These are phyloP conservation scores for Cornus florida DNA, from an alignment of 148 eudicot species.

Conservation along the genomic window DNA sequence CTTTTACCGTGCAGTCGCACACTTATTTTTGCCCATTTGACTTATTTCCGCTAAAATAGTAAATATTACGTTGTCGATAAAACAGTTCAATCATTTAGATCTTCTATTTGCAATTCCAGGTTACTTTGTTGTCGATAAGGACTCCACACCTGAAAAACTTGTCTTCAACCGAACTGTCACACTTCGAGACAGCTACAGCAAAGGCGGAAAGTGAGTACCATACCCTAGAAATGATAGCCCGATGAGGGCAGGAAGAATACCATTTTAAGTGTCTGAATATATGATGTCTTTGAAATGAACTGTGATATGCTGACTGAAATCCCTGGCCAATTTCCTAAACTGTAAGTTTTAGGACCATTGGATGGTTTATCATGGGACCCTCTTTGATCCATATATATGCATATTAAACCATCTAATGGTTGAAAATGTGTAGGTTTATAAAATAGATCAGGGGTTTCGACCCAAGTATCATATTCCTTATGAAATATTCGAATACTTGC, in stretches of 20 bases:
- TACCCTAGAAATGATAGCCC: background rate
- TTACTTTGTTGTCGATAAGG: slow-evolving; percentile 77
- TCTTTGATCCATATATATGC: no score
- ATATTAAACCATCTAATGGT: no score
- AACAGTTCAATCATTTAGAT: background rate
- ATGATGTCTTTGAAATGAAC: background rate
- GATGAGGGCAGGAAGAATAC: background rate
- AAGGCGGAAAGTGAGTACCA: slow-evolving; percentile 37
- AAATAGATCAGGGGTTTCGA: no score
- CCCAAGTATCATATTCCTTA: no score
- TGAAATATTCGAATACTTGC: background rate
- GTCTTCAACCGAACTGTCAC: slow-evolving; percentile 81
- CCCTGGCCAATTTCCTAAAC: no score
- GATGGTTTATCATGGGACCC: no score
- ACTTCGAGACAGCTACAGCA: slow-evolving; percentile 65
- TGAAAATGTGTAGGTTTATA: no score
- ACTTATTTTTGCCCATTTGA: background rate
- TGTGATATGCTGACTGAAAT: no score
- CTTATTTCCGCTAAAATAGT: background rate
- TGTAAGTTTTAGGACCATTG: no score
- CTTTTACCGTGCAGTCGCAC: no score
- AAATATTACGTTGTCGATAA: no score
- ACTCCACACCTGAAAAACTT: slow-evolving; percentile 63
- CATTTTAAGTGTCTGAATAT: background rate
- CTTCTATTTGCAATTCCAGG: slow-evolving; percentile 37